Percentiles rank a stretch among this genome's conserved stretches.
Evolutionary conservation across 345 rosid genomes (phyloP).

Genomic region (Gossypium anomalum): DNA sequence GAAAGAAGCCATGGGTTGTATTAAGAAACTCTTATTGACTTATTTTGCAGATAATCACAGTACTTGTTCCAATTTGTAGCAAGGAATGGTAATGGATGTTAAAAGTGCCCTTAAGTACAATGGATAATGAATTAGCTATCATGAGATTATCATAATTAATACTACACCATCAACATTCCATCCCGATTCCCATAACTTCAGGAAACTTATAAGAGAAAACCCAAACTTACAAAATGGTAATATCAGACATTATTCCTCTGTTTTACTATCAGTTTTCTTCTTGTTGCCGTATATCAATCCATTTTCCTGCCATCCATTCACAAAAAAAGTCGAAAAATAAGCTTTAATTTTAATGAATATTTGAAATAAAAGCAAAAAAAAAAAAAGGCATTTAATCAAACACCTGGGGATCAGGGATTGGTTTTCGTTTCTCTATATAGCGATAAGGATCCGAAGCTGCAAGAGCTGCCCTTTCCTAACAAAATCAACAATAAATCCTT

Average conservation of each 20-base stretch:
- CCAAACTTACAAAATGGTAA: conserved; percentile 5
- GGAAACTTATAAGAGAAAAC: background rate
- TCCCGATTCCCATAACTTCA: background rate
- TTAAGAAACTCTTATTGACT: conserved; percentile 3
- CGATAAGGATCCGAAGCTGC: conserved; percentile 67
- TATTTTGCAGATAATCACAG: background rate
- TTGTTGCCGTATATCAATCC: conserved; percentile 21
- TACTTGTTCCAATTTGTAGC: background rate
- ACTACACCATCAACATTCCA: background rate
- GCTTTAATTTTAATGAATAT: background rate
- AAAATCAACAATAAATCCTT: background rate
- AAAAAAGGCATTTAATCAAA: background rate
- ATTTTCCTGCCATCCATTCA: conserved; percentile 8
- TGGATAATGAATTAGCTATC: background rate
- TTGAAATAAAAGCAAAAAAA: background rate
- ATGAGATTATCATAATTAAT: background rate
- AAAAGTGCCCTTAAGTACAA: background rate
- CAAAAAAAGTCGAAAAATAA: background rate
- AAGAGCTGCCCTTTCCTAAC: conserved; percentile 70
- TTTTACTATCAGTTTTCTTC: conserved; percentile 14
- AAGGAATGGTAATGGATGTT: background rate
- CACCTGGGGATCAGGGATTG: conserved; percentile 88
- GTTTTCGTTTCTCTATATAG: conserved; percentile 66
- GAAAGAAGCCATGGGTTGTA: background rate
- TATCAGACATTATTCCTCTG: conserved; percentile 8